Evolutionary conservation across 805 yeast genomes (phyloP).

Genomic region (Yamadazyma olivae): DNA sequence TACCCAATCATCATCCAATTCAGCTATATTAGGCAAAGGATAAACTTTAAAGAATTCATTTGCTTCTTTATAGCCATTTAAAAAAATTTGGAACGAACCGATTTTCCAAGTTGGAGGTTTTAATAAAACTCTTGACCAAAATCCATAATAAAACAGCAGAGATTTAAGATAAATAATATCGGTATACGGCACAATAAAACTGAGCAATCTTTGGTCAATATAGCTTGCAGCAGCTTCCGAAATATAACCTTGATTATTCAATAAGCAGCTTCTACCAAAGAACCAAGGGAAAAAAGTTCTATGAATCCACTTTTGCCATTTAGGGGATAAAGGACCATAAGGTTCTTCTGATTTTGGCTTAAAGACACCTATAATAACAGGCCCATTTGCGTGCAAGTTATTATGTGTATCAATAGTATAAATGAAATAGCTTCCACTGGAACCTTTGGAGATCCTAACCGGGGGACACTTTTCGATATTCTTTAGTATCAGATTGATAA

Average conservation of each 20-base stretch:
- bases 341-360: constrained; percentile 83
- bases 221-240: constrained; percentile 71
- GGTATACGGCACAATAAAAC: constrained; percentile 64
- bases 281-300: constrained; percentile 74
- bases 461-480: constrained; percentile 38
- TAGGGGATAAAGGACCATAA: constrained; percentile 73
- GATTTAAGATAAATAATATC: constrained; percentile 52
- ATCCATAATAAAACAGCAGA: constrained; percentile 49
- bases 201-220: constrained; percentile 57
- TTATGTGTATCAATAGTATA: constrained; percentile 17
- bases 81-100: constrained; percentile 67
- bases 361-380: constrained; percentile 50
- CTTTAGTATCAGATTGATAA: constrained; percentile 41
- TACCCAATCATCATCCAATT: constrained; percentile 37
- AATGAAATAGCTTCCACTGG: constrained; percentile 69
- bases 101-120: constrained; percentile 35
- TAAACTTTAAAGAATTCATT: constrained; percentile 51
- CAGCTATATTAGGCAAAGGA: constrained; percentile 32
- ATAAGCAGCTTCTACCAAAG: constrained; percentile 69
- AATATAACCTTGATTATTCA: constrained; percentile 69
- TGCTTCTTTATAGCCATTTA: constrained; percentile 58
- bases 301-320: constrained; percentile 79
- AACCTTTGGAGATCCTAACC: constrained; percentile 56
- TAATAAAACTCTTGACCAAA: constrained; percentile 23
- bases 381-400: constrained; percentile 14